A percentile compares a stretch with the other conserved stretches of the same genome.
These are phyloP conservation scores for Platismatia glauca DNA, from an alignment of 495 filamentous ascomycete genomes.

Conservation along the genomic window DNA sequence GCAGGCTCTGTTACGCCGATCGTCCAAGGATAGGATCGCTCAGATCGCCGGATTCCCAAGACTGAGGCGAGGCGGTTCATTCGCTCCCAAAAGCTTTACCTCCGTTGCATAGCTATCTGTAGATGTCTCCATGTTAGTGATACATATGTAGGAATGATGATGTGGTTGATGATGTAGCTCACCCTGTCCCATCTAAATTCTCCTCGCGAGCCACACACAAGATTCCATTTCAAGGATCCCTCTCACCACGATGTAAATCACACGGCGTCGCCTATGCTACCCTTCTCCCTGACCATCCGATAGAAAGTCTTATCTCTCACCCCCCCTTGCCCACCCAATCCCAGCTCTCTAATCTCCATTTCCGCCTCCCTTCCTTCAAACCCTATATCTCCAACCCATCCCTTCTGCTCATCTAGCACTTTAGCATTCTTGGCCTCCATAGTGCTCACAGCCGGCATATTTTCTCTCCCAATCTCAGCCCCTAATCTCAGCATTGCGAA, in stretches of 20 bases:
- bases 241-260: not conserved
- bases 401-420: conserved; percentile 20
- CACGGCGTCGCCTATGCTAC: not conserved
- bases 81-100: too few species aligned
- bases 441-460: not conserved
- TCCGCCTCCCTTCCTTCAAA: not conserved
- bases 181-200: too few species aligned
- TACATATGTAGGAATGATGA: too few species aligned
- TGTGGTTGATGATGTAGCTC: too few species aligned
- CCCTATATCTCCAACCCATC: conserved; percentile 15
- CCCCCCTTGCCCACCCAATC: not conserved
- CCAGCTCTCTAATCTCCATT: not conserved
- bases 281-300: not conserved
- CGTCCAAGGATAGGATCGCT: too few species aligned
- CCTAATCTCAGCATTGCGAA: conserved; percentile 25
- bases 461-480: not conserved
- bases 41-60: too few species aligned
- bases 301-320: not conserved
- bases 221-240: not conserved
- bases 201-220: not conserved
- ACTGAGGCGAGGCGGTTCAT: too few species aligned
- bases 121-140: too few species aligned
- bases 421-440: conserved; percentile 15
- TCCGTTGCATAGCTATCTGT: too few species aligned
- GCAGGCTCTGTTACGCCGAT: too few species aligned